phyloP scores from a whole-genome alignment of 495 filamentous ascomycete genomes.

The Geopyxis carbonaria region DNA sequence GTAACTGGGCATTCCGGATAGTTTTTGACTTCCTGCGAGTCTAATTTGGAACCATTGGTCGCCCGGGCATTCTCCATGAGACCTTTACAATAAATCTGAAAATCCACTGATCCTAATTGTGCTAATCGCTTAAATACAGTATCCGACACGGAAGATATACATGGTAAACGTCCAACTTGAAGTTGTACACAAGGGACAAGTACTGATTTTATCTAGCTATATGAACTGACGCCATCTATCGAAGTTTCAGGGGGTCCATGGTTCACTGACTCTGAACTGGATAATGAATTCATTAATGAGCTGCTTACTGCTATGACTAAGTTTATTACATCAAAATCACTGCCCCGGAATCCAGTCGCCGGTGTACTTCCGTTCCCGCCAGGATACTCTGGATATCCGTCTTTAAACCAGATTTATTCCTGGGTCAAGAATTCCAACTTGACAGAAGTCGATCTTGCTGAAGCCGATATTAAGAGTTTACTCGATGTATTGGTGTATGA shows the following conservation, averaged over 20 bases:
- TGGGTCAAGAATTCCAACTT: conserved; percentile 50
- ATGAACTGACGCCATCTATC: conserved; percentile 46
- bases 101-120: too few relatives aligned
- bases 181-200: conserved; percentile 25
- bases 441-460: conserved; percentile 44
- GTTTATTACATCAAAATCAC: conserved; percentile 42
- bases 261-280: conserved; percentile 76
- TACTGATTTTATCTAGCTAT: conserved; percentile 7
- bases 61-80: too few relatives aligned
- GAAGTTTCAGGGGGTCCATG: conserved; percentile 83
- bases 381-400: conserved; percentile 58
- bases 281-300: conserved; percentile 65
- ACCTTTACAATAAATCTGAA: too few relatives aligned
- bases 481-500: conserved; percentile 78
- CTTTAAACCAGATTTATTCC: conserved; percentile 49
- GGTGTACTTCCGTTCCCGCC: conserved; percentile 47
- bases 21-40: too few relatives aligned
- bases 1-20: too few relatives aligned
- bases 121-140: too few relatives aligned
- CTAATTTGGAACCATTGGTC: too few relatives aligned
- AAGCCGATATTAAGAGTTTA: conserved; percentile 60
- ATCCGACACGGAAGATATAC: conserved; percentile 56
- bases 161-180: conserved; percentile 45
- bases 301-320: conserved; percentile 51
- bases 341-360: conserved; percentile 24